Conservation (phyloP, 768 basidiomycete genomes). For the Leucocoprinus leucothites region DNA sequence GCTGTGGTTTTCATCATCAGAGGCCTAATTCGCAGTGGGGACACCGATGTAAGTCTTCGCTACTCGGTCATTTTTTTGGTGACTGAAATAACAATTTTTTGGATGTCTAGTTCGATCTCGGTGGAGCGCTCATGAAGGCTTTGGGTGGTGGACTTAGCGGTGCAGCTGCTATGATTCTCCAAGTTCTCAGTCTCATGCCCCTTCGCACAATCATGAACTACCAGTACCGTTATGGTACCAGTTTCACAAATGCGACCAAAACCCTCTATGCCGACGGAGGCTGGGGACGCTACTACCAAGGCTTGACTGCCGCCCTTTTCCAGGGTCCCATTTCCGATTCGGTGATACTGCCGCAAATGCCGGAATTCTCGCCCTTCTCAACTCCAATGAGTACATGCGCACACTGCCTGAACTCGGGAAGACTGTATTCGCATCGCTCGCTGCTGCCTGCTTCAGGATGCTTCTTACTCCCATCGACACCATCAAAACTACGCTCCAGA, state of each 20-base stretch:
- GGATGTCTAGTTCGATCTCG: conserved; percentile 78
- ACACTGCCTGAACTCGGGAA: conserved; percentile 63
- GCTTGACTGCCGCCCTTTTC: conserved; percentile 79
- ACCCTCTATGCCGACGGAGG: conserved; percentile 81
- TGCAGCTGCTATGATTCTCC: conserved; percentile 92
- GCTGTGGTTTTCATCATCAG: conserved; percentile 57
- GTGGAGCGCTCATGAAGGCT: conserved; percentile 73
- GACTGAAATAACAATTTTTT: not conserved
- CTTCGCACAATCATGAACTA: conserved; percentile 99
- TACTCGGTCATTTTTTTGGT: not conserved
- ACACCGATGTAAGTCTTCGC: conserved; percentile 52
- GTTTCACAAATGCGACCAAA: conserved; percentile 56
- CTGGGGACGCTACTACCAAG: conserved; percentile 83
- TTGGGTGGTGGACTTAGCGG: conserved; percentile 90
- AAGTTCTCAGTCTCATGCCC: conserved; percentile 90
- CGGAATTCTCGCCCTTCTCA: conserved; percentile 82
- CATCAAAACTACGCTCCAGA: conserved; percentile 93
- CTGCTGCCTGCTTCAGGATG: conserved; percentile 87
- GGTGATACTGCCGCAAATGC: conserved; percentile 95
- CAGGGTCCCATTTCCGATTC: conserved; percentile 87
- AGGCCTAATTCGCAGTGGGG: conserved; percentile 65
- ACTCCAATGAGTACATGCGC: conserved; percentile 71
- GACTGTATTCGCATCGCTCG: conserved; percentile 74
- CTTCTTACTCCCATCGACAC: conserved; percentile 92
- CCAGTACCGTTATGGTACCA: conserved; percentile 87